A percentile compares a stretch with the other conserved stretches of the same genome.
Evolutionary conservation across 208 protist species (phyloP).

Genomic region (Acanthamoeba lenticulata): DNA sequence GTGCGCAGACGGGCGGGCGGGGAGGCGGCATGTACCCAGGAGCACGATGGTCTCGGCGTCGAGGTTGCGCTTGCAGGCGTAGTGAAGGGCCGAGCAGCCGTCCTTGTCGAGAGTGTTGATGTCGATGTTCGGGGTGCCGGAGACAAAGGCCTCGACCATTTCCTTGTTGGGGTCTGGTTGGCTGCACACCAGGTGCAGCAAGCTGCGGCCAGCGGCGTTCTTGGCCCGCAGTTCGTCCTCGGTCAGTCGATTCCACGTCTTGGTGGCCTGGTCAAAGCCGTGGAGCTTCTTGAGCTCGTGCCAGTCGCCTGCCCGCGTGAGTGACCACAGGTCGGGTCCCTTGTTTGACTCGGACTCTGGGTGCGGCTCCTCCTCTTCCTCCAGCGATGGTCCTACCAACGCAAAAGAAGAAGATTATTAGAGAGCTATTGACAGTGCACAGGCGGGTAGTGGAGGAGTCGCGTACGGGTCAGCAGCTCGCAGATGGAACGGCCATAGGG

Average conservation of each 20-base stretch:
- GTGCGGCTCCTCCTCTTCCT: not conserved
- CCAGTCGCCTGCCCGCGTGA: not conserved
- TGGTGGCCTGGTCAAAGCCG: not conserved
- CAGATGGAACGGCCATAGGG: not conserved
- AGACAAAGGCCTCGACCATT: constrained; percentile 4
- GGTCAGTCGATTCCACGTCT: not conserved
- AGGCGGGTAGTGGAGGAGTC: not conserved
- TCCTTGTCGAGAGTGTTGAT: constrained; percentile 29
- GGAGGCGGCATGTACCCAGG: not conserved
- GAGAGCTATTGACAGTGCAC: too few species aligned
- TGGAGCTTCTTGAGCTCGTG: constrained; percentile 10
- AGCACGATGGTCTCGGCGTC: not conserved
- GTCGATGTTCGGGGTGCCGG: not conserved
- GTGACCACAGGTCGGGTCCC: not conserved
- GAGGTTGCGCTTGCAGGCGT: constrained; percentile 11
- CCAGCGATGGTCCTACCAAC: not conserved
- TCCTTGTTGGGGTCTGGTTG: constrained; percentile 36
- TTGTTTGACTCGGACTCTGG: not conserved
- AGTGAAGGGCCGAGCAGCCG: constrained; percentile 53
- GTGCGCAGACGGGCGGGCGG: not conserved
- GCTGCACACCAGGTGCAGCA: constrained; percentile 37
- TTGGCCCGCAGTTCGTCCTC: not conserved
- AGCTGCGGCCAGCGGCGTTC: not conserved
- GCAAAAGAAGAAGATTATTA: too few species aligned
- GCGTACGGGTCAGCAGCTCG: not conserved